A percentile compares a stretch with the other conserved stretches of the same genome.
Evolutionary conservation across 1,284 basidiomycete species (phyloP).

Genomic region (Trichosporon sp.): DNA sequence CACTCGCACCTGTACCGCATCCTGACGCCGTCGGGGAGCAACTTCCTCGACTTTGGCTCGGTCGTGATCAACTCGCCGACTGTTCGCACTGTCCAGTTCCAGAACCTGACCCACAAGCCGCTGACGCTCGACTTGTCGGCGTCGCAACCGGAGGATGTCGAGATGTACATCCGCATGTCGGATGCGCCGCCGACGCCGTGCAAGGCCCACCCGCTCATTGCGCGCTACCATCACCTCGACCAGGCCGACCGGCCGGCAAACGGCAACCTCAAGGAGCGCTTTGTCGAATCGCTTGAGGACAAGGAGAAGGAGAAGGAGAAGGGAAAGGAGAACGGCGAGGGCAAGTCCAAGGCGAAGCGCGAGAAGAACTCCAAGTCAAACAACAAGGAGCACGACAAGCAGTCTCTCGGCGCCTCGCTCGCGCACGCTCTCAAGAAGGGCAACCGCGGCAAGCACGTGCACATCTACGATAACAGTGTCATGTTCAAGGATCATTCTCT

Average conservation of each 20-base stretch:
- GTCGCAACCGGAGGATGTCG: conserved; percentile 60
- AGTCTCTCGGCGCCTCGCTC: conserved; percentile 38
- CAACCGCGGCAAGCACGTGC: conserved; percentile 57
- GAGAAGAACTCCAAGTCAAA: conserved; percentile 26
- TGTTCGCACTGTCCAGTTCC: conserved; percentile 58
- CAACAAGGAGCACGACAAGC: conserved; percentile 35
- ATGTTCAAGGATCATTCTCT: conserved; percentile 59
- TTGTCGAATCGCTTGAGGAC: conserved; percentile 59
- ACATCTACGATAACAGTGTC: conserved; percentile 57
- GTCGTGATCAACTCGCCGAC: conserved; percentile 60
- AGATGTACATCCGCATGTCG: conserved; percentile 55
- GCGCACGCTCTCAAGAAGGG: conserved; percentile 58
- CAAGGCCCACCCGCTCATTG: conserved; percentile 8
- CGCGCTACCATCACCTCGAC: background rate
- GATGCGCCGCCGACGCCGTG: conserved; percentile 37
- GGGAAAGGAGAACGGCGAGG: conserved; percentile 26
- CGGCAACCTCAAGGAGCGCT: conserved; percentile 57
- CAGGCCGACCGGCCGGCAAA: conserved; percentile 23
- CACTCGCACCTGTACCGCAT: conserved; percentile 62
- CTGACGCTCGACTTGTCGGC: conserved; percentile 58
- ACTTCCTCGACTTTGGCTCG: conserved; percentile 61
- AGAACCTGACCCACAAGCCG: conserved; percentile 54
- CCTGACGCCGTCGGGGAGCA: conserved; percentile 59
- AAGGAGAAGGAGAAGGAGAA: conserved; percentile 29
- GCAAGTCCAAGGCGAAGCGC: conserved; percentile 31